Base-by-base conservation (phyloP, 129 eudicot genomes). In the Daucus carota region DNA sequence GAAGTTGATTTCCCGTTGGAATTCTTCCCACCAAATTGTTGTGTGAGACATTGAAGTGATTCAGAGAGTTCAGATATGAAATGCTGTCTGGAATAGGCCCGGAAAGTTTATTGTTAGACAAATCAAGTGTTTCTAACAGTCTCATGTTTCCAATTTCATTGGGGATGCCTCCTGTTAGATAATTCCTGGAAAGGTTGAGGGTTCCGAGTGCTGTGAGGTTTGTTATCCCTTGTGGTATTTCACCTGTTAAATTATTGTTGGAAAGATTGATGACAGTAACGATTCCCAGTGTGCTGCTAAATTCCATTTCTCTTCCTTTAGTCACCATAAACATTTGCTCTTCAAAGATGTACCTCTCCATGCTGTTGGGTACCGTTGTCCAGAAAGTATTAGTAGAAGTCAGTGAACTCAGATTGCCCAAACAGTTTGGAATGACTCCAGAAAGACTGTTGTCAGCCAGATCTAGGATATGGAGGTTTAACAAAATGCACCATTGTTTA, bases 281-380 rank as follows among this genome's bases (percentile, higher is more conserved):
- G 8, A 73, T 6, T 17, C 24, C 24, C 47, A 74, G 44, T 3
- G 24, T 62, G 22, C 33, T 50, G 57, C 78, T 78, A 47, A 75
- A 85, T 52, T 76, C 81, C 26, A 81, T 32, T 6, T 79, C 22
- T 33, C 72, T 77, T 8, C 88, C 85, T 72, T 77, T 73, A 28
- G 77, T 78, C 38, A 81, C 83, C 50, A 78, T 75, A 50, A 18
- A 1, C 46, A 69, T 38, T 69, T 69, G 32, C 73, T 69, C 32
- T 38, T 0, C 29, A 40, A 18, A 69, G 1, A n/a, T n/a, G n/a
- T n/a, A n/a, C n/a, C n/a, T n/a, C 7, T 3, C 13, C 14, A 3
- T n/a, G 11, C 16, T 1, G 42, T 16, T 0, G 2, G 16, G 0
- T 9, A 2, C 5, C 12, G 1, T 45, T 1, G 4, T 41, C 12